A percentile compares a stretch with the other conserved stretches of the same genome.
Conservation (phyloP, 805 yeast genomes). For the Candida xyloterini region DNA sequence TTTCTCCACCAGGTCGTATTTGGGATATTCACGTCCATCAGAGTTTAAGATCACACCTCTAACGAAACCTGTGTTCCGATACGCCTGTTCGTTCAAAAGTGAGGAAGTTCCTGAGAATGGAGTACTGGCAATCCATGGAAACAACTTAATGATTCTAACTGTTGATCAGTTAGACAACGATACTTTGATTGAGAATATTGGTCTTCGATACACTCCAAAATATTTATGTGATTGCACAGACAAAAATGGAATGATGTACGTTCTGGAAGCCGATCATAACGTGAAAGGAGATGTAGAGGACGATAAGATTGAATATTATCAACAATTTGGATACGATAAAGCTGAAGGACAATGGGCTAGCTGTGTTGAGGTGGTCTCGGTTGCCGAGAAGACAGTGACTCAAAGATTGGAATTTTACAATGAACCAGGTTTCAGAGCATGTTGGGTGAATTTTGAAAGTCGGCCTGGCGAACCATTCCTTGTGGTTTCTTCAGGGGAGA, state of each 20-base stretch:
- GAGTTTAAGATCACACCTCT: slow-evolving; percentile 48
- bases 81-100: slow-evolving; percentile 55
- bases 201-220: slow-evolving; percentile 51
- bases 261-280: slow-evolving; percentile 46
- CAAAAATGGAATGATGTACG: slow-evolving; percentile 33
- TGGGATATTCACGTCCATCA: slow-evolving; percentile 39
- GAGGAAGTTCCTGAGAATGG: slow-evolving; percentile 61
- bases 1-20: slow-evolving; percentile 53
- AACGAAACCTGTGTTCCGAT: slow-evolving; percentile 39
- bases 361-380: slow-evolving; percentile 49
- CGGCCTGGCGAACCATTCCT: slow-evolving; percentile 33
- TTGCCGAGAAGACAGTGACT: slow-evolving; percentile 31
- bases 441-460: slow-evolving; percentile 32
- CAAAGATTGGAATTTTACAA: slow-evolving; percentile 44
- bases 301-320: slow-evolving; percentile 37
- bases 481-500: slow-evolving; percentile 42
- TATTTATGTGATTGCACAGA: slow-evolving; percentile 33
- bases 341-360: slow-evolving; percentile 43
- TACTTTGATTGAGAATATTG: slow-evolving; percentile 37
- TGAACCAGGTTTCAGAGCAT: slow-evolving; percentile 43
- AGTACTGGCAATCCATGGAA: slow-evolving; percentile 56
- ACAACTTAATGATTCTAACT: slow-evolving; percentile 53
- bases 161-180: slow-evolving; percentile 40
- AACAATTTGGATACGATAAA: slow-evolving; percentile 44
- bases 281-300: slow-evolving; percentile 29